Base-by-base conservation (phyloP, 1,284 basidiomycete species). In the Wolfiporia cocos region DNA sequence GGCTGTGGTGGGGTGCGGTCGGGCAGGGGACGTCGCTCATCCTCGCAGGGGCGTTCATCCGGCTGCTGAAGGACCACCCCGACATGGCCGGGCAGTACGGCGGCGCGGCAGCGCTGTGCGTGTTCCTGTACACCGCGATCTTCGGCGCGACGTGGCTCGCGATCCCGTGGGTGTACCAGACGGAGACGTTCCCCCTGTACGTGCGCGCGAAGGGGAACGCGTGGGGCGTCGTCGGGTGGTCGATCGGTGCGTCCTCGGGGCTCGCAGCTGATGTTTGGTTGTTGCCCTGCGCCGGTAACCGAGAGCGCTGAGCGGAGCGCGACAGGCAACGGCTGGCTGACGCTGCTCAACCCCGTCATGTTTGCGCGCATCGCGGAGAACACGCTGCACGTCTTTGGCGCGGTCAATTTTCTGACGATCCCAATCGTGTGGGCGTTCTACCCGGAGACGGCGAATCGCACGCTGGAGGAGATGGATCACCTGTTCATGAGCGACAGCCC, bases 101-200 rank as follows among this genome's bases (percentile, higher is more conserved):
- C 11, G 70, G 66, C n/a, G 70, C 70, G 0, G 68, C 69, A 5
- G 70, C 70, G 11, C 66, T 70, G 50, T 73, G 71, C 56, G 65
- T 74, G 23, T 73, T 73, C 56, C 38, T 68, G 34, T 74, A 71
- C 53, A 73, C 70, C 3, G 62, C 63, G 7, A 50, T 70, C 15
- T 72, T 71, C 52, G 70, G 70, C 28, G 71, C 70, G 31, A 72
- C 70, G 28, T 80, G 78, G 74, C 70, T 81, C 26, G 78, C 78
- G 19, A 74, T 76, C 47, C 77, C 76, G 4, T 63, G 60, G 61
- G 61, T 62, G 39, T 63, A 62, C 46, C 63, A 64, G 15, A 66
- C 68, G 19, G 69, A 71, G 65, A 78, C 75, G 42, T 82, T 80
- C 70, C 78, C 79, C 21, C 69, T 81, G 37, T 72, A 76, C 46